Percentiles rank a stretch among this genome's conserved stretches.
Evolutionary conservation across 495 filamentous ascomycete genomes (phyloP).

Genomic region (Articulospora tetracladia): DNA sequence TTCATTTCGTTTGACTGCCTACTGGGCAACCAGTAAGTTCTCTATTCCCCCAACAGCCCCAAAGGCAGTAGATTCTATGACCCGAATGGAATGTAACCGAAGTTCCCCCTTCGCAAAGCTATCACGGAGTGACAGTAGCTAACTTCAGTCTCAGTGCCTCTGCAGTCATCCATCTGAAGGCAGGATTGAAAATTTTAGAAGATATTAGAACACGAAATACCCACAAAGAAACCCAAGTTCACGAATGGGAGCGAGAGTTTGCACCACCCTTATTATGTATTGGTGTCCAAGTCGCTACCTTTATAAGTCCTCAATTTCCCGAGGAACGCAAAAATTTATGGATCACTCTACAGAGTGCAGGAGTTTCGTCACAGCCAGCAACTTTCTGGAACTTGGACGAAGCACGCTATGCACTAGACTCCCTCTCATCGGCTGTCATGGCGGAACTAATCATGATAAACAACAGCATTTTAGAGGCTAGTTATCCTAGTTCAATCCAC

Average conservation of each 20-base stretch:
- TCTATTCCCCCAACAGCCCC: background rate
- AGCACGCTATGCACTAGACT: slow-evolving; percentile 12
- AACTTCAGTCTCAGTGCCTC: background rate
- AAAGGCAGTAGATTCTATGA: background rate
- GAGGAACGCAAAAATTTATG: slow-evolving; percentile 6
- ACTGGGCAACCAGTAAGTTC: slow-evolving; percentile 13
- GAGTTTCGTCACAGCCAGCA: background rate
- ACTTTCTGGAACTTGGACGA: slow-evolving; percentile 9
- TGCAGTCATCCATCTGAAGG: slow-evolving; percentile 16
- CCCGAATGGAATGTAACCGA: background rate
- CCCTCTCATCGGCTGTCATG: slow-evolving; percentile 11
- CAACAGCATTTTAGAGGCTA: background rate
- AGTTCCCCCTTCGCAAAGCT: background rate
- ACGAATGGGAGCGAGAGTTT: slow-evolving; percentile 20
- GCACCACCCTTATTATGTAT: slow-evolving; percentile 10
- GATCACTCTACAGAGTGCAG: background rate
- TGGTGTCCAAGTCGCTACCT: slow-evolving; percentile 14
- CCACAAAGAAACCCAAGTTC: background rate
- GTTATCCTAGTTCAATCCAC: background rate
- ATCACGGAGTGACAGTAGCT: background rate
- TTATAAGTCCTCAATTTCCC: slow-evolving; percentile 7
- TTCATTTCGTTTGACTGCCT: slow-evolving; percentile 20
- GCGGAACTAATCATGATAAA: background rate
- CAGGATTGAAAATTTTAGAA: slow-evolving; percentile 17
- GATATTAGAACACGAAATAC: slow-evolving; percentile 6